Conservation (phyloP, 345 rosid genomes). For the Excoecaria agallocha region DNA sequence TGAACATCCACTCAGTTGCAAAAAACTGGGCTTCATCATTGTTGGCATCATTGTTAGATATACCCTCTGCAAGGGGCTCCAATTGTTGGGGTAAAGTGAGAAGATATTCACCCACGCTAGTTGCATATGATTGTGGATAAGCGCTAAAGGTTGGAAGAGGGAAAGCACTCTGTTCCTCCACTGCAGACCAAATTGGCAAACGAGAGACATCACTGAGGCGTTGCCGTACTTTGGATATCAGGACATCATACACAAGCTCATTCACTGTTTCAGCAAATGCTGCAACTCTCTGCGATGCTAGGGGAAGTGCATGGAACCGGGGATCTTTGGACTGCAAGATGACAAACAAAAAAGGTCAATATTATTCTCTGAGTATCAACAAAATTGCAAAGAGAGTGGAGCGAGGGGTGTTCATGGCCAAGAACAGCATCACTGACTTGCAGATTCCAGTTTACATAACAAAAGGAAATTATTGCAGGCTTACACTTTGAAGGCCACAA, state of each 20-base stretch:
- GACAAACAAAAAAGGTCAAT: slow-evolving; percentile 8
- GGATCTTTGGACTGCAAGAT: slow-evolving; percentile 89
- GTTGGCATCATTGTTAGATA: slow-evolving; percentile 65
- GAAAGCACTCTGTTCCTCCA: slow-evolving; percentile 76
- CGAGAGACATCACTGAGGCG: slow-evolving; percentile 78
- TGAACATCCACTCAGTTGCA: slow-evolving; percentile 99
- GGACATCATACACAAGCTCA: slow-evolving; percentile 89
- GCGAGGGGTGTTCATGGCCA: background rate
- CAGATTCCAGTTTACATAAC: background rate
- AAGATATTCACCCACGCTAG: slow-evolving; percentile 92
- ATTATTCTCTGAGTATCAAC: background rate
- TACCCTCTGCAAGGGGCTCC: slow-evolving; percentile 98
- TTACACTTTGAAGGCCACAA: background rate
- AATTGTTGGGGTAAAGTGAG: slow-evolving; percentile 97
- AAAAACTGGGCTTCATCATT: slow-evolving; percentile 89
- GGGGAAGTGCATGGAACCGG: slow-evolving; percentile 90
- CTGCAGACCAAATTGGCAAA: slow-evolving; percentile 84
- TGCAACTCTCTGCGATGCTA: slow-evolving; percentile 85
- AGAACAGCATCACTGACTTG: background rate
- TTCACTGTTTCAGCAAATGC: slow-evolving; percentile 83
- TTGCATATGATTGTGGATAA: slow-evolving; percentile 86
- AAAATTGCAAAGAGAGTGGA: background rate
- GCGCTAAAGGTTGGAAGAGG: slow-evolving; percentile 92
- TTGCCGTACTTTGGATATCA: slow-evolving; percentile 92
- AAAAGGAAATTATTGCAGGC: background rate